Conservation (phyloP, 208 protist genomes). For the Crithidia sp. region DNA sequence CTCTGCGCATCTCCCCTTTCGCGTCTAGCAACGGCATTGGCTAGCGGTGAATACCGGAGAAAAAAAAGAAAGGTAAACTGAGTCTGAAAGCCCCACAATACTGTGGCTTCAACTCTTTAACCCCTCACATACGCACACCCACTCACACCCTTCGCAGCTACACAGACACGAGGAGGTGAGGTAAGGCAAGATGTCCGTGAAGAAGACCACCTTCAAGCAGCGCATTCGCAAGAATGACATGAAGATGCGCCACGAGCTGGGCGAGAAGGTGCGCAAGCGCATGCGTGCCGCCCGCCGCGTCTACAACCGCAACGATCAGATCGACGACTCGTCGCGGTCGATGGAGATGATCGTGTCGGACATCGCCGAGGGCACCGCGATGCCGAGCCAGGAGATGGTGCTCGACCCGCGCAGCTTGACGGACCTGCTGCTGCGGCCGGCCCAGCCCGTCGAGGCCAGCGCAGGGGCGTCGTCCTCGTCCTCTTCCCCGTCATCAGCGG, state of each 20-base stretch:
- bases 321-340: slow-evolving; percentile 57
- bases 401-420: slow-evolving; percentile 82
- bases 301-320: slow-evolving; percentile 72
- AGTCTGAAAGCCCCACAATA: no score
- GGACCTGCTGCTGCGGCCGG: slow-evolving; percentile 59
- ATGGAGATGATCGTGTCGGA: slow-evolving; percentile 70
- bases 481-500: neutral
- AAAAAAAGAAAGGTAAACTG: no score
- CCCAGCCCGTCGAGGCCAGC: neutral
- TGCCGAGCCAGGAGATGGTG: slow-evolving; percentile 55
- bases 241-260: slow-evolving; percentile 62
- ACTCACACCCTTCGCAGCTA: neutral
- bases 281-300: slow-evolving; percentile 52
- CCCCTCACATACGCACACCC: neutral
- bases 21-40: no score
- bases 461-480: neutral
- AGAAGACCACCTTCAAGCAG: slow-evolving; percentile 83
- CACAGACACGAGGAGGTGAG: neutral
- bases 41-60: no score
- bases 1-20: no score
- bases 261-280: slow-evolving; percentile 63
- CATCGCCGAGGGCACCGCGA: slow-evolving; percentile 64
- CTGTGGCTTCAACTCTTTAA: no score
- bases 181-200: slow-evolving; percentile 27
- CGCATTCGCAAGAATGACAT: slow-evolving; percentile 80